These are phyloP conservation scores for Diutina sp. DNA, from an alignment of 1,139 yeast species.

Conservation along the genomic window DNA sequence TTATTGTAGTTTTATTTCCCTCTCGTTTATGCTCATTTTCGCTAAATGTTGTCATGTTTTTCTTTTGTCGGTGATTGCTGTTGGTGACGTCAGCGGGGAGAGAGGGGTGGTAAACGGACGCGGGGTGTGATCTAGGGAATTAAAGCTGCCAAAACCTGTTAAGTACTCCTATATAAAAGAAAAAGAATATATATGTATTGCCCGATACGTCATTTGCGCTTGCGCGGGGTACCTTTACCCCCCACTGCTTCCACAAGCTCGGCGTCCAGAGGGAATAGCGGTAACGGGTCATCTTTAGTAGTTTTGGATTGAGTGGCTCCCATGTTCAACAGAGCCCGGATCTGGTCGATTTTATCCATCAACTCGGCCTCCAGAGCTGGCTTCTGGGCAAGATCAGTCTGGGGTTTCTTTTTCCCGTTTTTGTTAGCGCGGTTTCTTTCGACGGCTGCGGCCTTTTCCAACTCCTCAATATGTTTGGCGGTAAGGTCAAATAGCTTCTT, in stretches of 20 bases:
- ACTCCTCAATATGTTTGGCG: slow-evolving; percentile 23
- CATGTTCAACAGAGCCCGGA: not conserved
- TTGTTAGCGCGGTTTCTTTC: slow-evolving; percentile 28
- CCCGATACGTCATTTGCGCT: not conserved
- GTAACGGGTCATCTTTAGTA: not conserved
- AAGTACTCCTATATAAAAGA: too few species aligned
- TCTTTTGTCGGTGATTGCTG: not conserved
- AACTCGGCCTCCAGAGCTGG: slow-evolving; percentile 23
- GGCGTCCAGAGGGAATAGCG: not conserved
- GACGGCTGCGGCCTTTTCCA: slow-evolving; percentile 64
- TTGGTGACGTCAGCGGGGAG: not conserved
- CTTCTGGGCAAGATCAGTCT: slow-evolving; percentile 15
- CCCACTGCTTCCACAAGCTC: not conserved
- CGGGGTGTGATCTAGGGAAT: not conserved
- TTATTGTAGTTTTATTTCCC: too few species aligned
- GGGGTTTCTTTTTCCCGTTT: slow-evolving; percentile 13
- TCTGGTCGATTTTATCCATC: not conserved
- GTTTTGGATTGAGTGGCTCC: not conserved
- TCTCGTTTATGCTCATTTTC: too few species aligned
- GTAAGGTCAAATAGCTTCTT: slow-evolving; percentile 21
- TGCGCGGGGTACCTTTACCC: not conserved
- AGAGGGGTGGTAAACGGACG: not conserved
- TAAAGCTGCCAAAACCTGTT: not conserved
- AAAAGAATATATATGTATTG: not conserved
- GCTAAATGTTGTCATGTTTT: too few species aligned